Base-by-base conservation (phyloP, 2,329 filamentous ascomycete genomes). In the Aspergillus novofumigatus region DNA sequence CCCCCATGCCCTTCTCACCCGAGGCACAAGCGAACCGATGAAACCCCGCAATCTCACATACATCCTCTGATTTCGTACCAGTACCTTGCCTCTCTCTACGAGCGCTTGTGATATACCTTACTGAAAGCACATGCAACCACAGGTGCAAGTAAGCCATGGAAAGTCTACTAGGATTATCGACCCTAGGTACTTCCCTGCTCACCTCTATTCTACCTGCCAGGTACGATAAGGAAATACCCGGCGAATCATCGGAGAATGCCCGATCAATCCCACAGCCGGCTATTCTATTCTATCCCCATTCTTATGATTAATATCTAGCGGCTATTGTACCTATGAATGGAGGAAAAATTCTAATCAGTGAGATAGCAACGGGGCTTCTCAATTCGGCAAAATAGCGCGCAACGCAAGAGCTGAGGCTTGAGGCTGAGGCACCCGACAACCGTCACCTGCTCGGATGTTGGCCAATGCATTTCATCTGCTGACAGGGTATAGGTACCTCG, bases 21-120 rank as follows among this genome's bases (percentile, higher is more conserved):
- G 60, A 59, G 60, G 56, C 60, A 59, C 50, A 55, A 54, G 54
- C 52, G 55, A 60, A 62, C 59, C 61, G 59, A 14, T 14, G 11
- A 53, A 53, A 62, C 61, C 61, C 61, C 62, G 62, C 62, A 63
- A 59, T 52, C 11, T 42, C 41, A 44, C 53, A 28, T 42, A 35
- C 17, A 20, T 54, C 32, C 14, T 29, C 11, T 29, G 28, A 11
- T 29, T 29, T 11, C 28, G 28, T 4, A 11, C 9, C 9, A 29
- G 28, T 28, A 28, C 26, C 28, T 29, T 26, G 5, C 25, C 25
- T 26, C 25, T 26, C 25, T 26, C 25, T 26, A 26, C 5, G 25
- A 11, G 28, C 3, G 11, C 29, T 32, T 32, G 29, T 32, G 29
- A 29, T 29, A 29, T 29, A 29, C 25, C 25, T 26, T 26, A 5